Conservation (phyloP, 805 yeast genomes). For the Schwanniomyces sp. region DNA sequence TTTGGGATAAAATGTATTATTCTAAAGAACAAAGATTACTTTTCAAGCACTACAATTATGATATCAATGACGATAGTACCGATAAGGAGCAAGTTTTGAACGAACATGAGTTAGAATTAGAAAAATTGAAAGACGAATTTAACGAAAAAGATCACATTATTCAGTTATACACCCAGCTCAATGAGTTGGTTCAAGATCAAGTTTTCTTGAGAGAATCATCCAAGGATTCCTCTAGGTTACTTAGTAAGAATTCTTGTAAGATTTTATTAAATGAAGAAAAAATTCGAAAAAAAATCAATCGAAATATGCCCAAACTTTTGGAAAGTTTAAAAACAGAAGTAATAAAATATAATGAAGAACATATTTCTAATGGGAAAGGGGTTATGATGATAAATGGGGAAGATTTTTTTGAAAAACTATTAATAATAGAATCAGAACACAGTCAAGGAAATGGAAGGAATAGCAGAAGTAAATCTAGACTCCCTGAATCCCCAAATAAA, state of each 20-base stretch:
- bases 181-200: conserved; percentile 60
- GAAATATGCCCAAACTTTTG: conserved; percentile 65
- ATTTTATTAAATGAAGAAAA: conserved; percentile 80
- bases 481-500: conserved; percentile 3
- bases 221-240: conserved; percentile 76
- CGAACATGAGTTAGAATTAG: conserved; percentile 64
- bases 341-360: conserved; percentile 44
- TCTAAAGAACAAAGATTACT: conserved; percentile 48
- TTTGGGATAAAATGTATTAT: conserved; percentile 65
- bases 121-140: conserved; percentile 48
- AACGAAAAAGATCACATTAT: conserved; percentile 56
- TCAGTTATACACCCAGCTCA: conserved; percentile 53
- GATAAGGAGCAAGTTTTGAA: conserved; percentile 61
- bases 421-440: conserved; percentile 29
- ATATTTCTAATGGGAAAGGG: conserved; percentile 14
- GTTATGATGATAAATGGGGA: conserved; percentile 46
- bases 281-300: conserved; percentile 64
- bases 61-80: conserved; percentile 35
- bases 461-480: not conserved
- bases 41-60: conserved; percentile 44
- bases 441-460: conserved; percentile 2
- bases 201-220: conserved; percentile 63
- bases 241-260: conserved; percentile 74
- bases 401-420: conserved; percentile 41
- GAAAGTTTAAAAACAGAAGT: conserved; percentile 50